These are phyloP conservation scores for Plasmodium inui DNA, from an alignment of 169 alveolate species.

Conservation along the genomic window DNA sequence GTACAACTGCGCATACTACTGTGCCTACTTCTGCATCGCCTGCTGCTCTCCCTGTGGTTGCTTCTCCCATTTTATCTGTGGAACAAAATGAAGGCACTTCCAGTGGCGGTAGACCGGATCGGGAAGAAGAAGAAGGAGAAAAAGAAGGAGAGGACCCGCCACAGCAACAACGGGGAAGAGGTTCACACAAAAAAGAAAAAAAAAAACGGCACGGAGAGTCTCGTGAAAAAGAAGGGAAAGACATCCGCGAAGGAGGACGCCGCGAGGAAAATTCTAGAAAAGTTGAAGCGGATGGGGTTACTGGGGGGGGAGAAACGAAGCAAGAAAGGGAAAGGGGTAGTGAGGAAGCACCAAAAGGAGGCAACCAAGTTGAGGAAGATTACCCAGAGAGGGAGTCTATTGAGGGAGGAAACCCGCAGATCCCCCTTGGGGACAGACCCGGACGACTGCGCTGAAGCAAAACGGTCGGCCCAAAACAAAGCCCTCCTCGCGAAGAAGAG, in stretches of 20 bases:
- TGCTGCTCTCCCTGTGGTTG: neutral
- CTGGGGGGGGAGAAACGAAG: neutral
- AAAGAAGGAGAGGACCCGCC: neutral
- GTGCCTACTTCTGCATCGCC: too few species aligned
- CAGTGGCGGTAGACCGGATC: neutral
- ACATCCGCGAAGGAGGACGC: neutral
- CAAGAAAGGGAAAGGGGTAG: neutral
- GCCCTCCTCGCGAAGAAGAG: slow-evolving; percentile 7
- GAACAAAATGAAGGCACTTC: neutral
- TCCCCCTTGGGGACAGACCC: neutral
- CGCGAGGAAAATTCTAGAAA: neutral
- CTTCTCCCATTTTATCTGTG: neutral
- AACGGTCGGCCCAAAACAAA: slow-evolving; percentile 17
- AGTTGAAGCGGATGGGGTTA: neutral
- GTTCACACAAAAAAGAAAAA: neutral
- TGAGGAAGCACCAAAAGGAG: neutral
- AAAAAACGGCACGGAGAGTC: neutral
- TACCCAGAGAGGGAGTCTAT: neutral
- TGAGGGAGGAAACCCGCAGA: neutral
- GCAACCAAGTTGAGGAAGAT: neutral
- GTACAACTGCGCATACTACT: too few species aligned
- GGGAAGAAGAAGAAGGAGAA: slow-evolving; percentile 2
- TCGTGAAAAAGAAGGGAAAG: neutral
- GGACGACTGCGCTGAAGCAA: neutral
- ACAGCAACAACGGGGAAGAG: neutral